Conservation (phyloP, 805 yeast genomes). For the Ogataea pignaliae region DNA sequence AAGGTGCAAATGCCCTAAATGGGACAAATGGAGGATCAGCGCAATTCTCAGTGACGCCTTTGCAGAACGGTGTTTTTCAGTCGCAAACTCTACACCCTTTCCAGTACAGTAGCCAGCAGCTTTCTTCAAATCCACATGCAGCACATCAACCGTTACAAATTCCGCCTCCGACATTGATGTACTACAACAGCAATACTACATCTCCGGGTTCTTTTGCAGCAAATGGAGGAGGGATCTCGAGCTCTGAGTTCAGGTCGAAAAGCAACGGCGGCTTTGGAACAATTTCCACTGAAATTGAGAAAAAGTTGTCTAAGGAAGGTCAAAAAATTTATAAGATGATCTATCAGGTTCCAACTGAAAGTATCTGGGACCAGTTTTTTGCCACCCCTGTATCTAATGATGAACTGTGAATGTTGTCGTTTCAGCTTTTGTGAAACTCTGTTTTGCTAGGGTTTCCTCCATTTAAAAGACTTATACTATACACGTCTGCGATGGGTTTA, state of each 20-base stretch:
- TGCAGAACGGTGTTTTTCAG: too few relatives aligned
- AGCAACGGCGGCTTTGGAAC: too few relatives aligned
- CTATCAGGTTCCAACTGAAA: slow-evolving; percentile 58
- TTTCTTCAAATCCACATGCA: not conserved
- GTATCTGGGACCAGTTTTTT: slow-evolving; percentile 67
- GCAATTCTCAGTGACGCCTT: too few relatives aligned
- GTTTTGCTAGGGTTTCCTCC: too few relatives aligned
- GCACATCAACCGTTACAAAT: not conserved
- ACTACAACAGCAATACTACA: not conserved
- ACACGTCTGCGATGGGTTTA: too few relatives aligned
- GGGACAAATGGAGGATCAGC: too few relatives aligned
- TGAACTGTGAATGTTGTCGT: slow-evolving; percentile 2
- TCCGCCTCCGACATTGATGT: not conserved
- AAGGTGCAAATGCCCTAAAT: too few relatives aligned
- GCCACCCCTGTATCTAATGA: slow-evolving; percentile 22
- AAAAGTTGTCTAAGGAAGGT: slow-evolving; percentile 39
- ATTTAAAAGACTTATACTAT: too few relatives aligned
- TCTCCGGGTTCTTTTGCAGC: not conserved
- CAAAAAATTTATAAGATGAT: slow-evolving; percentile 55
- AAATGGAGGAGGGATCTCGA: too few relatives aligned
- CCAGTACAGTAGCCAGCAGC: not conserved
- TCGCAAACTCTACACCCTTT: not conserved
- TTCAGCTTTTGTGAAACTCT: too few relatives aligned
- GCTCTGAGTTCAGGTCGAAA: too few relatives aligned
- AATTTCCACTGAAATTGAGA: slow-evolving; percentile 1